A percentile compares a stretch with the other conserved stretches of the same genome.
Conservation (phyloP, 257 asterid genomes). For the Hygrophila difformis region DNA sequence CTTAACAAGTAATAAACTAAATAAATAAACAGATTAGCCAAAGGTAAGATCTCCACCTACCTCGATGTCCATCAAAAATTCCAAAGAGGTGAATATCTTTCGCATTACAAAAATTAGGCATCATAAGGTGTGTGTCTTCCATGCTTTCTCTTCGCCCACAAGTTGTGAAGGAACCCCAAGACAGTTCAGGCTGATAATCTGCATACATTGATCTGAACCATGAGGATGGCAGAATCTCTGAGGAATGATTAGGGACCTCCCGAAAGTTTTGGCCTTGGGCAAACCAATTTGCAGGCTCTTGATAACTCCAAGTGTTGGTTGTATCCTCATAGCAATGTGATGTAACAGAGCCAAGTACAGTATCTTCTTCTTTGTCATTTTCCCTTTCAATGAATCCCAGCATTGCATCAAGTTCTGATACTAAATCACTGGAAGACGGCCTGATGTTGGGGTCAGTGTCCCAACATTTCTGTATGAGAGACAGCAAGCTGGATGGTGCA, state of each 20-base stretch:
- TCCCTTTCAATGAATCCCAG: slow-evolving; percentile 22
- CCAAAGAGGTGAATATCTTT: slow-evolving; percentile 64
- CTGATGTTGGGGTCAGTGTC: slow-evolving; percentile 60
- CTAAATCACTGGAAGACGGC: slow-evolving; percentile 60
- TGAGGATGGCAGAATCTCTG: slow-evolving; percentile 23
- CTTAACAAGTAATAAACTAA: too few relatives aligned
- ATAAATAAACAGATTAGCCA: too few relatives aligned
- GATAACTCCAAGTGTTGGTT: slow-evolving; percentile 31
- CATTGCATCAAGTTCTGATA: slow-evolving; percentile 49
- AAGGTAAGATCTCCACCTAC: slow-evolving; percentile 34
- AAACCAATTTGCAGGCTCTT: slow-evolving; percentile 71
- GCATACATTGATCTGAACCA: slow-evolving; percentile 39
- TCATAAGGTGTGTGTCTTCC: slow-evolving; percentile 82
- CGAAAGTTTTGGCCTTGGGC: slow-evolving; percentile 45
- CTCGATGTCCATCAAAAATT: slow-evolving; percentile 97
- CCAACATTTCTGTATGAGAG: slow-evolving; percentile 78
- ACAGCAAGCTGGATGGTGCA: slow-evolving; percentile 41
- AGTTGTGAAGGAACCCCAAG: slow-evolving; percentile 86
- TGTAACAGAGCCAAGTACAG: slow-evolving; percentile 12
- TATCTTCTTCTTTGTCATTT: slow-evolving; percentile 20
- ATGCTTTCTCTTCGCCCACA: slow-evolving; percentile 95
- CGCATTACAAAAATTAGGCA: slow-evolving; percentile 47
- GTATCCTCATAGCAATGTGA: slow-evolving; percentile 17
- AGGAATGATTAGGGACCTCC: slow-evolving; percentile 24
- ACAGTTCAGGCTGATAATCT: slow-evolving; percentile 55